Evolutionary conservation across 306 rosid species (phyloP).

Genomic region (Clitoria ternatea): DNA sequence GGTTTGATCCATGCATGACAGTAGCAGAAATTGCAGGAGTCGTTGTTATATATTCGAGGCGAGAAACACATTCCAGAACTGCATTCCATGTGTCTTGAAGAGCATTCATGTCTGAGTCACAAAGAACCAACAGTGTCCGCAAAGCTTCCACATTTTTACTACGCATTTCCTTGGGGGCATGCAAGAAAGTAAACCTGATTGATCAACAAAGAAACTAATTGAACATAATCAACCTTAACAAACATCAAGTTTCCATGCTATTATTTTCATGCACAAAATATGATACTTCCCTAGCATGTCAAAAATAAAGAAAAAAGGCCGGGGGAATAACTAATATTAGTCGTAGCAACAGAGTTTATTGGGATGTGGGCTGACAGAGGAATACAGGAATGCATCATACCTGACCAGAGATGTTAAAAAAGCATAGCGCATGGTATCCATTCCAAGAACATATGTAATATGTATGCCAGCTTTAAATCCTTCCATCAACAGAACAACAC

Average conservation of each 20-base stretch:
- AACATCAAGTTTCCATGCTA: conserved; percentile 14
- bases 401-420: conserved; percentile 95
- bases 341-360: background rate
- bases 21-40: conserved; percentile 84
- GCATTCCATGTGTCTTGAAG: conserved; percentile 99
- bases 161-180: conserved; percentile 99
- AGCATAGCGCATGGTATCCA: conserved; percentile 99
- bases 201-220: conserved; percentile 35
- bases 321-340: background rate
- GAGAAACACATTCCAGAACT: conserved; percentile 93
- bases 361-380: background rate
- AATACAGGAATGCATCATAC: conserved; percentile 34
- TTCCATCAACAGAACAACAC: conserved; percentile 93
- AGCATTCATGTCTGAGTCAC: conserved; percentile 75
- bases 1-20: conserved; percentile 96
- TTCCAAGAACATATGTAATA: conserved; percentile 85
- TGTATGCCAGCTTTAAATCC: conserved; percentile 98
- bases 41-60: conserved; percentile 83
- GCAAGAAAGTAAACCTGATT: conserved; percentile 95
- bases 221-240: conserved; percentile 19
- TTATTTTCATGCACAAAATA: conserved; percentile 18
- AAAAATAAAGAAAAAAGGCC: background rate
- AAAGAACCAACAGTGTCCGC: conserved; percentile 67
- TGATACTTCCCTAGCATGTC: conserved; percentile 16
- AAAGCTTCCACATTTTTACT: conserved; percentile 97